Percentiles rank a stretch among this genome's conserved stretches.
Conservation (phyloP, 352 stramenopile species). For the Pythium biforme region DNA sequence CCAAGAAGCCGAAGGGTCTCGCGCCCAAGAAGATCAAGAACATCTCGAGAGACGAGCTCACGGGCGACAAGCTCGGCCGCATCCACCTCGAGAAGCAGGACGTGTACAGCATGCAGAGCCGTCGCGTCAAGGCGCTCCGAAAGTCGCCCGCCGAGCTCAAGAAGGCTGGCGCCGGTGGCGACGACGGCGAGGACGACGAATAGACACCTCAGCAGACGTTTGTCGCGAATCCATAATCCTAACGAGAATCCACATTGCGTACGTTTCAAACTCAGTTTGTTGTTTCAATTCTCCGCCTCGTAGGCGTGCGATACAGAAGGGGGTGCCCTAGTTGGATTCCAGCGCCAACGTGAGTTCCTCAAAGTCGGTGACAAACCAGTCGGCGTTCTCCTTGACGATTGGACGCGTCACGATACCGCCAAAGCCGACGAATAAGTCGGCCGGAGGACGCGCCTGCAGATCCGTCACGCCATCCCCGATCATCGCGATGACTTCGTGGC, state of each 20-base stretch:
- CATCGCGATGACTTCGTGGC: constrained; percentile 97
- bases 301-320: no score
- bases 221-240: constrained; percentile 25
- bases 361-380: constrained; percentile 98
- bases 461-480: constrained; percentile 99
- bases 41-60: constrained; percentile 95
- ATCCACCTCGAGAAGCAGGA: constrained; percentile 98
- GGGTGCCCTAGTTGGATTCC: constrained; percentile 30
- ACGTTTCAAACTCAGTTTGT: constrained; percentile 9
- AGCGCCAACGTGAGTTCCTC: constrained; percentile 73
- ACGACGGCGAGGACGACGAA: constrained; percentile 37
- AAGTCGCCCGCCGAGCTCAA: constrained; percentile 83
- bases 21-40: constrained; percentile 97
- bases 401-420: constrained; percentile 94
- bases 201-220: constrained; percentile 20
- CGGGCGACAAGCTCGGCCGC: constrained; percentile 97
- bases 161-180: constrained; percentile 41
- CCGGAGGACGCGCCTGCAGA: constrained; percentile 96
- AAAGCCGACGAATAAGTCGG: constrained; percentile 97
- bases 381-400: constrained; percentile 91
- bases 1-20: constrained; percentile 92
- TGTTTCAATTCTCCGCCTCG: no score
- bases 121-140: constrained; percentile 94
- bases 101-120: constrained; percentile 95
- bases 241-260: constrained; percentile 28